phyloP scores from a whole-genome alignment of 768 basidiomycete genomes.

The Phylloporus arenicola region DNA sequence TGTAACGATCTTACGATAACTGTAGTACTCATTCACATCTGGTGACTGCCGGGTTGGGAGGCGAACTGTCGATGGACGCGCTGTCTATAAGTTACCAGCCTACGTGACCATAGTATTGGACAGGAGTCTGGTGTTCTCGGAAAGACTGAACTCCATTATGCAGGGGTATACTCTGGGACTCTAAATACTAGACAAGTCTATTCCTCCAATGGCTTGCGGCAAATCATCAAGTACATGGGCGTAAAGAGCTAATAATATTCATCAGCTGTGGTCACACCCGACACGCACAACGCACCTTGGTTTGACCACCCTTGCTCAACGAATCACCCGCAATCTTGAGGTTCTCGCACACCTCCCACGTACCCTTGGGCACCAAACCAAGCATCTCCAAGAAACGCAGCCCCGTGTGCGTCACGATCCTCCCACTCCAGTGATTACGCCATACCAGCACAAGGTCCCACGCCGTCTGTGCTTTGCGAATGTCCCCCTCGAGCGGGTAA shows the following conservation, averaged over 20 bases:
- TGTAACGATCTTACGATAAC: constrained; percentile 2
- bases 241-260: constrained; percentile 63
- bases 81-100: too few relatives aligned
- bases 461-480: constrained; percentile 84
- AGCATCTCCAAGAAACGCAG: constrained; percentile 73
- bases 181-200: not conserved
- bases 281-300: constrained; percentile 51
- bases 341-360: constrained; percentile 82
- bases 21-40: not conserved
- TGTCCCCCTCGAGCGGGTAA: constrained; percentile 93
- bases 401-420: constrained; percentile 74
- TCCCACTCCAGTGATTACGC: constrained; percentile 87
- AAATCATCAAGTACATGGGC: constrained; percentile 75
- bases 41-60: too few relatives aligned
- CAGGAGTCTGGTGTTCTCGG: too few relatives aligned
- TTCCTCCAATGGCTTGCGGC: constrained; percentile 42
- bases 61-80: too few relatives aligned
- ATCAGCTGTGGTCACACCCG: not conserved
- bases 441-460: constrained; percentile 89
- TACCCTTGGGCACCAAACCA: constrained; percentile 86
- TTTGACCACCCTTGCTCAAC: constrained; percentile 79
- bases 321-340: constrained; percentile 77
- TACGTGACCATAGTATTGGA: too few relatives aligned
- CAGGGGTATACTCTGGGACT: not conserved
- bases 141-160: not conserved